Conservation (phyloP, 495 filamentous ascomycete genomes). For the Acidiella bohemica region DNA sequence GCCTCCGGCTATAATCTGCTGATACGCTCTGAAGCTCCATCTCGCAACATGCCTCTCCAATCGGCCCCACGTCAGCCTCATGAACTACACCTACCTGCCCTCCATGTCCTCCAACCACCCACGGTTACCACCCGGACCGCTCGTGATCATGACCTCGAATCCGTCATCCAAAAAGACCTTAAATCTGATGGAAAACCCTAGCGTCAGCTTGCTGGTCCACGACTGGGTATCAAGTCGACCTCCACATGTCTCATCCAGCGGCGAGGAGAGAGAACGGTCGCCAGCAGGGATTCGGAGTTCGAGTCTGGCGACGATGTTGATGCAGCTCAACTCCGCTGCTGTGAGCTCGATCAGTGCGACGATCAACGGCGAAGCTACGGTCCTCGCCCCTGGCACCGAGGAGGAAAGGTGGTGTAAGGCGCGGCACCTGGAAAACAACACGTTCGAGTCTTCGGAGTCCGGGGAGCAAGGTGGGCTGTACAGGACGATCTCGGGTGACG, state of each 20-base stretch:
- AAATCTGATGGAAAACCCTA: slow-evolving; percentile 76
- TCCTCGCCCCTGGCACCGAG: slow-evolving; percentile 57
- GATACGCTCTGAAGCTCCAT: slow-evolving; percentile 53
- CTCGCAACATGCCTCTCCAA: slow-evolving; percentile 76
- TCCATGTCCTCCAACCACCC: slow-evolving; percentile 48
- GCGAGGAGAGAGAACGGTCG: slow-evolving; percentile 35
- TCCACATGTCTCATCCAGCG: slow-evolving; percentile 48
- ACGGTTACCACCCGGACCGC: slow-evolving; percentile 33
- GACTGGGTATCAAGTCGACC: slow-evolving; percentile 96
- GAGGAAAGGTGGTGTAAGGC: slow-evolving; percentile 72
- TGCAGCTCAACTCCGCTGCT: slow-evolving; percentile 79
- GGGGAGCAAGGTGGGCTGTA: slow-evolving; percentile 23
- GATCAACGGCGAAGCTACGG: slow-evolving; percentile 67
- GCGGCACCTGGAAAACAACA: slow-evolving; percentile 82
- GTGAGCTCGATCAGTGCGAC: slow-evolving; percentile 86
- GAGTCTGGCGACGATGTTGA: slow-evolving; percentile 64
- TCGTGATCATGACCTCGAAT: slow-evolving; percentile 90
- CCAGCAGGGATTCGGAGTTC: slow-evolving; percentile 49
- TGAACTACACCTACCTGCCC: slow-evolving; percentile 98
- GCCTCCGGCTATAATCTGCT: too few relatives aligned
- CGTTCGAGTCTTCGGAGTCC: slow-evolving; percentile 42
- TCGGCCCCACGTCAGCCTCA: slow-evolving; percentile 84
- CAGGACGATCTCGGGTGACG: background rate
- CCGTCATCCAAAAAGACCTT: slow-evolving; percentile 75
- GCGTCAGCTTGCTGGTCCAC: slow-evolving; percentile 88